A percentile compares a stretch with the other conserved stretches of the same genome.
Conservation (phyloP, 257 asterid species). For the Forsythia viridissima region DNA sequence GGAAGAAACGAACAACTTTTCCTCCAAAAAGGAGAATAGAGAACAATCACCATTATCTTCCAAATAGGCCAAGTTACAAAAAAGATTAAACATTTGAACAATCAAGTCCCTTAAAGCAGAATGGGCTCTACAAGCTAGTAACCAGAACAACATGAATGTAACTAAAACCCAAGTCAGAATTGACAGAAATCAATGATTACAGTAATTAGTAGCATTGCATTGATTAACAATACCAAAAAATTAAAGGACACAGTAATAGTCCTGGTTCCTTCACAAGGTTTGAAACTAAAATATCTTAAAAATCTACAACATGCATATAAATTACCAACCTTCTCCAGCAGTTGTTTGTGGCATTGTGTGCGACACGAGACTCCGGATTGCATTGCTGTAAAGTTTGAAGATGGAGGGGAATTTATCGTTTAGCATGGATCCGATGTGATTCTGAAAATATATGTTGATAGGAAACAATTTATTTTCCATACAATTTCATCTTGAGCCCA, state of each 20-base stretch:
- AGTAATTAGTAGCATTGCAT: background rate
- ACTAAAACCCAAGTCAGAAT: background rate
- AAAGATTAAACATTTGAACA: no score
- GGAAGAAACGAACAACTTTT: no score
- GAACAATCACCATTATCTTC: background rate
- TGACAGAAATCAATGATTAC: background rate
- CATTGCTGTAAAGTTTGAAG: background rate
- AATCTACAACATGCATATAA: background rate
- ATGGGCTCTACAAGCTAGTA: no score
- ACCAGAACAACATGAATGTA: no score
- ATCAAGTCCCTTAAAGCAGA: no score
- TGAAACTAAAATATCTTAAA: background rate
- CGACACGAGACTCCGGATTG: no score
- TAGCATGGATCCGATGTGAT: background rate
- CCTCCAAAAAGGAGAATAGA: background rate
- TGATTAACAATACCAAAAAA: background rate
- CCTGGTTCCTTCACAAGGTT: background rate
- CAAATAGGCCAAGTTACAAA: background rate
- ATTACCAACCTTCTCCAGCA: background rate
- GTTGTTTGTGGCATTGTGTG: background rate
- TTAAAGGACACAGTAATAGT: background rate
- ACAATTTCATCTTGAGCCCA: constrained; percentile 51
- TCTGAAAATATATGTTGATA: background rate
- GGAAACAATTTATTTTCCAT: background rate
- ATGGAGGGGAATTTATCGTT: background rate